These are phyloP conservation scores for Candida tropicalis DNA, from an alignment of 1,139 yeast species.

Conservation along the genomic window DNA sequence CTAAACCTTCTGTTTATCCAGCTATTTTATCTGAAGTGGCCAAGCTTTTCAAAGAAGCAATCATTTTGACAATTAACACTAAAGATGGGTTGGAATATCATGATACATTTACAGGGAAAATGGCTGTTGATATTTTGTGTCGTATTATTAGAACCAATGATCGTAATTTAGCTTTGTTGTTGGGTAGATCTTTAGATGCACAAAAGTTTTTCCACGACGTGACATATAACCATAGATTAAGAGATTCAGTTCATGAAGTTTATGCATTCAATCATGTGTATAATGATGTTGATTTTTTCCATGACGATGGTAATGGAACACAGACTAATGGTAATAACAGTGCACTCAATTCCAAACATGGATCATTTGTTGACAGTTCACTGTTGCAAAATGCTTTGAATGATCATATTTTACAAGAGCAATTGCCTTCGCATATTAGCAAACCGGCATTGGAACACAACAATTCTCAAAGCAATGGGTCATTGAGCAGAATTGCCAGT, in stretches of 20 bases:
- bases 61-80: slow-evolving; percentile 74
- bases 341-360: slow-evolving; percentile 30
- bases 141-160: slow-evolving; percentile 87
- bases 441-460: slow-evolving; percentile 11
- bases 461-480: slow-evolving; percentile 7
- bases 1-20: slow-evolving; percentile 76
- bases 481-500: slow-evolving; percentile 3
- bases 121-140: slow-evolving; percentile 89
- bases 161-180: slow-evolving; percentile 80
- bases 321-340: slow-evolving; percentile 14
- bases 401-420: slow-evolving; percentile 24
- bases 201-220: slow-evolving; percentile 95
- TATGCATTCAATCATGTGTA: slow-evolving; percentile 77
- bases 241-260: slow-evolving; percentile 87
- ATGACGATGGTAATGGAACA: slow-evolving; percentile 23
- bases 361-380: slow-evolving; percentile 28
- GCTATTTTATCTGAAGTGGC: slow-evolving; percentile 89
- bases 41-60: slow-evolving; percentile 68
- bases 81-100: slow-evolving; percentile 95
- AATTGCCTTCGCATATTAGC: slow-evolving; percentile 19
- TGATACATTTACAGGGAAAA: slow-evolving; percentile 92
- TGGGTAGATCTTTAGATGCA: slow-evolving; percentile 93
- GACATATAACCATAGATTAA: slow-evolving; percentile 86
- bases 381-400: slow-evolving; percentile 18
- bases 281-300: slow-evolving; percentile 42